Percentiles rank a stretch among this genome's conserved stretches.
These are phyloP conservation scores for Laguncularia racemosa DNA, from an alignment of 345 rosid species.

Conservation along the genomic window DNA sequence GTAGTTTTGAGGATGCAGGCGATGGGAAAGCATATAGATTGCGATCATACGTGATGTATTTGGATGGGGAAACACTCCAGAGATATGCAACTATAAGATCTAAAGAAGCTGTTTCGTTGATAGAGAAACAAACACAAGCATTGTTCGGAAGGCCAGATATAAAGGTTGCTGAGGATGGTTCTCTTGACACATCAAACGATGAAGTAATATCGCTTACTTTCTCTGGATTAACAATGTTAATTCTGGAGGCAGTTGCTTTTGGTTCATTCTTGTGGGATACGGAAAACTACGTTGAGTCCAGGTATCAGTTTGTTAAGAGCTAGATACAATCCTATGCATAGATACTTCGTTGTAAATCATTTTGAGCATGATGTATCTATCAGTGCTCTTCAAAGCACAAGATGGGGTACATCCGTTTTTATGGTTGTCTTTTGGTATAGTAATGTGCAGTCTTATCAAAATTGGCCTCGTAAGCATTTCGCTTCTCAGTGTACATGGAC, in stretches of 20 bases:
- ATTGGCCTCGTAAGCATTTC: too few relatives aligned
- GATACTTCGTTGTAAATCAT: conserved; percentile 1
- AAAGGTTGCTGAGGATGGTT: conserved; percentile 64
- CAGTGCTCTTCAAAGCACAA: too few relatives aligned
- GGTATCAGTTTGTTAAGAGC: conserved; percentile 59
- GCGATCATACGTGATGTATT: conserved; percentile 72
- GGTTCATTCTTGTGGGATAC: conserved; percentile 94
- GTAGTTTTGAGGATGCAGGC: conserved; percentile 20
- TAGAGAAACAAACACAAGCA: conserved; percentile 88
- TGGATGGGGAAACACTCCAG: conserved; percentile 88
- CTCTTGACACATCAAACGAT: conserved; percentile 52
- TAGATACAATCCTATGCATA: not conserved
- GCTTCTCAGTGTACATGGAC: too few relatives aligned
- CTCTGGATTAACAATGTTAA: conserved; percentile 78
- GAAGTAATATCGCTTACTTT: conserved; percentile 48
- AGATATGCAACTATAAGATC: conserved; percentile 87
- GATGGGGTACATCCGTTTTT: too few relatives aligned
- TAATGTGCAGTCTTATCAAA: too few relatives aligned
- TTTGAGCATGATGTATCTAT: not conserved
- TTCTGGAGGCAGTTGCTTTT: conserved; percentile 81
- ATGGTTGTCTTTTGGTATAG: too few relatives aligned
- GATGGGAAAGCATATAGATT: conserved; percentile 44
- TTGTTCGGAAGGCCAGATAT: conserved; percentile 85
- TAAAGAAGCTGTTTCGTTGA: conserved; percentile 71
- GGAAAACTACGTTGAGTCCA: conserved; percentile 80